Conservation (phyloP, 805 yeast genomes). For the Spathaspora passalidarum region DNA sequence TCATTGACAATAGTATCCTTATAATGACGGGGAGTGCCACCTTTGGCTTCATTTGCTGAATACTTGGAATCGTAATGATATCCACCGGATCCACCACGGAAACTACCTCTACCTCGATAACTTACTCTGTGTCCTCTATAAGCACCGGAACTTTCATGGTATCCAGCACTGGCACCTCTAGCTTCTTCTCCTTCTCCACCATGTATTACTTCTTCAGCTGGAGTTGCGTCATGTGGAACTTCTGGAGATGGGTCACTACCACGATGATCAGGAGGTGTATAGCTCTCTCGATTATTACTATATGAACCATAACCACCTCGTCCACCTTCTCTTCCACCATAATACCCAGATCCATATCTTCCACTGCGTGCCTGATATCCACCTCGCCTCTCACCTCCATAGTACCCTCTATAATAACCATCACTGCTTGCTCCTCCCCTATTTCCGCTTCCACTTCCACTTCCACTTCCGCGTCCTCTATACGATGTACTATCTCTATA, state of each 20-base stretch:
- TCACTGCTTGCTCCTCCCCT: constrained; percentile 13
- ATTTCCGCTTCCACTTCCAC: constrained; percentile 15
- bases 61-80: constrained; percentile 7
- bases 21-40: constrained; percentile 6
- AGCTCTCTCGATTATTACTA: constrained; percentile 8
- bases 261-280: constrained; percentile 6
- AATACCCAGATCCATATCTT: constrained; percentile 4
- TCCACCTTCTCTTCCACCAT: constrained; percentile 4
- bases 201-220: background rate
- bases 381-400: constrained; percentile 1
- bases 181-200: background rate
- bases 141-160: constrained; percentile 4
- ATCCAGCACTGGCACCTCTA: background rate
- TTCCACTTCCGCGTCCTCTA: constrained; percentile 13
- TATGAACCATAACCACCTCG: constrained; percentile 1
- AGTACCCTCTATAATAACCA: constrained; percentile 4
- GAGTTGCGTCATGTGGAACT: background rate
- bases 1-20: constrained; percentile 6
- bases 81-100: constrained; percentile 1
- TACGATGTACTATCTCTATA: constrained; percentile 14
- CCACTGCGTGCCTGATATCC: background rate
- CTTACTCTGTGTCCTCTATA: constrained; percentile 10
- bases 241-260: constrained; percentile 6
- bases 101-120: constrained; percentile 6
- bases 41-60: constrained; percentile 2